Evolutionary conservation across 1,284 basidiomycete genomes (phyloP).

Genomic region (Taiwanofungus camphoratus): DNA sequence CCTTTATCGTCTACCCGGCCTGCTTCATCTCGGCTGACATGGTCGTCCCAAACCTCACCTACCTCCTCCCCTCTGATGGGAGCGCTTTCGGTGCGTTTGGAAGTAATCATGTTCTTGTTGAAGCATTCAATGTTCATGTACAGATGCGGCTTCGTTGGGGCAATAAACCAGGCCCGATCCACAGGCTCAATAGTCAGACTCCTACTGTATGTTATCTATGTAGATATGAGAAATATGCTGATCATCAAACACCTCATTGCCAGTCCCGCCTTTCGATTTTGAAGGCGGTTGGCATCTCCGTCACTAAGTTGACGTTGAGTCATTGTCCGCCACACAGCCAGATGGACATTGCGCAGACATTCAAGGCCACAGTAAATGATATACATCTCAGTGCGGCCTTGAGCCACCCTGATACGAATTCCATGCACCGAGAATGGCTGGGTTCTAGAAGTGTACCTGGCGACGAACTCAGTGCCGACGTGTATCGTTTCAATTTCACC

Average conservation of each 20-base stretch:
- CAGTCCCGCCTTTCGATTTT: constrained; percentile 21
- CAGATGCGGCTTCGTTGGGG: constrained; percentile 22
- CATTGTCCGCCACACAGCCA: constrained; percentile 14
- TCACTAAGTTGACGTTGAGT: constrained; percentile 21
- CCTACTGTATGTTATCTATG: constrained; percentile 7
- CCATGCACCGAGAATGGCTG: constrained; percentile 47
- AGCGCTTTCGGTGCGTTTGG: constrained; percentile 40
- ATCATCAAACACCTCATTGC: not conserved
- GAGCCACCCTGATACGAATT: constrained; percentile 40
- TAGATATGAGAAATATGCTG: not conserved
- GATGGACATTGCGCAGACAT: constrained; percentile 23
- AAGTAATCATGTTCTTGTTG: not conserved
- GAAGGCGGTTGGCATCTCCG: constrained; percentile 23
- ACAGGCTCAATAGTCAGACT: constrained; percentile 10
- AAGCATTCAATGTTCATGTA: constrained; percentile 11
- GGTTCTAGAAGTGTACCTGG: constrained; percentile 35
- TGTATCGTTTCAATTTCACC: constrained; percentile 41
- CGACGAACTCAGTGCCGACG: constrained; percentile 36
- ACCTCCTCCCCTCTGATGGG: constrained; percentile 28
- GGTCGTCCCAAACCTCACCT: constrained; percentile 28
- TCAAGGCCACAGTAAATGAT: constrained; percentile 38
- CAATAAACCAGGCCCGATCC: constrained; percentile 10
- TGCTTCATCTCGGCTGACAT: constrained; percentile 14
- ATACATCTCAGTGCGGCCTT: constrained; percentile 35
- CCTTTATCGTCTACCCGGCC: constrained; percentile 4